A percentile compares a stretch with the other conserved stretches of the same genome.
Conservation (phyloP, 345 rosid genomes). For the Melastoma malabathricum region DNA sequence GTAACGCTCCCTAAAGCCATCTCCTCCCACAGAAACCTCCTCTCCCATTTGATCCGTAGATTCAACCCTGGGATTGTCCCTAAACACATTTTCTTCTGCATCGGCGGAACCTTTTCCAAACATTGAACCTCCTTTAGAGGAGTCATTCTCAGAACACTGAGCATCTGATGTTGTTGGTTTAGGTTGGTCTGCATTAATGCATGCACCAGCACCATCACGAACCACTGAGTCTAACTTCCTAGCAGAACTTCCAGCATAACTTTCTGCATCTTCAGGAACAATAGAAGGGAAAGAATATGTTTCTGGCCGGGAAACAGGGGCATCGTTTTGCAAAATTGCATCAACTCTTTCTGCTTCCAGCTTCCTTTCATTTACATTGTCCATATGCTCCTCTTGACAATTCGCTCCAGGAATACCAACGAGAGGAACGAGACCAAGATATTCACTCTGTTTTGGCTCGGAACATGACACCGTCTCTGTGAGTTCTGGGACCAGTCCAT, state of each 20-base stretch:
- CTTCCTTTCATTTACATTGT: constrained; percentile 31
- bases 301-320: constrained; percentile 14
- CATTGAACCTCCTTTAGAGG: constrained; percentile 11
- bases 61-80: constrained; percentile 10
- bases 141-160: constrained; percentile 11
- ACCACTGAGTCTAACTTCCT: constrained; percentile 5
- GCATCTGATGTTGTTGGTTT: constrained; percentile 6
- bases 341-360: constrained; percentile 20
- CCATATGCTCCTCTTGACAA: constrained; percentile 23
- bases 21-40: constrained; percentile 3
- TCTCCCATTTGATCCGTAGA: constrained; percentile 3
- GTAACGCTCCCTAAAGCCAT: not conserved
- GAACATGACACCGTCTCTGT: constrained; percentile 12
- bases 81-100: constrained; percentile 20
- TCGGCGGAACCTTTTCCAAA: constrained; percentile 12
- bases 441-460: constrained; percentile 17
- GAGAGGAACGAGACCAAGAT: constrained; percentile 8
- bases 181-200: constrained; percentile 2
- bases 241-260: constrained; percentile 11
- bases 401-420: constrained; percentile 9
- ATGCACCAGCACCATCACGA: constrained; percentile 15
- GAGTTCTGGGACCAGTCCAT: constrained; percentile 18
- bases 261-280: constrained; percentile 8
- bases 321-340: constrained; percentile 29
- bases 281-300: constrained; percentile 7